Evolutionary conservation across 192 early-diverging fungal genomes (phyloP).

Genomic region (Coemansia aciculifera): DNA sequence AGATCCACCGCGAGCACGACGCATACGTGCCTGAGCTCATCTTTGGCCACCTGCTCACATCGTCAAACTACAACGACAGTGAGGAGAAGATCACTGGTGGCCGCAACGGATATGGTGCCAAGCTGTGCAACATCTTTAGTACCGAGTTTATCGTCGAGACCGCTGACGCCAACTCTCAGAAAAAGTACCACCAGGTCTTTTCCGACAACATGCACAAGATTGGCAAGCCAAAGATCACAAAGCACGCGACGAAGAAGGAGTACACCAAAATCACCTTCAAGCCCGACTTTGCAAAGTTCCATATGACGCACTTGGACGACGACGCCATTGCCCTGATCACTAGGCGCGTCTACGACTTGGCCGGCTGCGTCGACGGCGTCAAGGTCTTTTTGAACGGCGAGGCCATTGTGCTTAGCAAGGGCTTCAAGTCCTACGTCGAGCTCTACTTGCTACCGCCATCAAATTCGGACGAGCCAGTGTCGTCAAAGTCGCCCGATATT

Average conservation of each 20-base stretch:
- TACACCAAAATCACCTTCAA: slow-evolving; percentile 93
- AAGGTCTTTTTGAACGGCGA: slow-evolving; percentile 88
- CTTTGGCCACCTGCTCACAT: slow-evolving; percentile 95
- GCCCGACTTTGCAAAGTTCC: slow-evolving; percentile 89
- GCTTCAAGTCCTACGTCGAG: slow-evolving; percentile 88
- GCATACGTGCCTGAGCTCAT: slow-evolving; percentile 97
- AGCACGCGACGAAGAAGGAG: slow-evolving; percentile 67
- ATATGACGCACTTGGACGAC: slow-evolving; percentile 81
- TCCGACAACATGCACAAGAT: slow-evolving; percentile 87
- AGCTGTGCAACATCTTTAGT: slow-evolving; percentile 97
- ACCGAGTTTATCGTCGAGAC: slow-evolving; percentile 94
- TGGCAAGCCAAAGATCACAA: slow-evolving; percentile 71
- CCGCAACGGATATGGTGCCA: slow-evolving; percentile 91
- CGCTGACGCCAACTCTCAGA: slow-evolving; percentile 65
- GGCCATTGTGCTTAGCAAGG: slow-evolving; percentile 72
- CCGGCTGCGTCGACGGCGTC: slow-evolving; percentile 78
- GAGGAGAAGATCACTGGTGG: slow-evolving; percentile 96
- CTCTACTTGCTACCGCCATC: slow-evolving; percentile 63
- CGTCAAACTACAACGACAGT: slow-evolving; percentile 95
- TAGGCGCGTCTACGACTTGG: slow-evolving; percentile 93
- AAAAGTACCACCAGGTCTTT: slow-evolving; percentile 85
- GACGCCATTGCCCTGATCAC: slow-evolving; percentile 85
- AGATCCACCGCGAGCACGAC: slow-evolving; percentile 85
- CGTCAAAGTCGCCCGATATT: slow-evolving; percentile 46
- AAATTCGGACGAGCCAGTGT: slow-evolving; percentile 18